Conservation (phyloP, 805 yeast species). For the Nakazawaea ishiwadae region DNA sequence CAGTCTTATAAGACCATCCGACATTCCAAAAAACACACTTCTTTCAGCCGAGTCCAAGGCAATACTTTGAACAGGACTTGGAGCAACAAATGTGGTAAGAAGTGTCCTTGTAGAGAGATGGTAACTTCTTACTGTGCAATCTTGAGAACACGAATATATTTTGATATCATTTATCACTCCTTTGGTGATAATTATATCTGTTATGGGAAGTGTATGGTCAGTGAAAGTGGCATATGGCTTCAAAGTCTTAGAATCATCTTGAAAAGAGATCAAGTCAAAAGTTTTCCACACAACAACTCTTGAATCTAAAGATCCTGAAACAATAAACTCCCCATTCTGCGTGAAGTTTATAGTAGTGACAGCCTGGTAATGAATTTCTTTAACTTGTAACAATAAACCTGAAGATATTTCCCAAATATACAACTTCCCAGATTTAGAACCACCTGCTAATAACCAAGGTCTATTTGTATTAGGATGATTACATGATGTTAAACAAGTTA, state of each 20-base stretch:
- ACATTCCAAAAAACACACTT: constrained; percentile 63
- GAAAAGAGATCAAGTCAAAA: constrained; percentile 44
- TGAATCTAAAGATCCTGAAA: constrained; percentile 80
- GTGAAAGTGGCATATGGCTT: constrained; percentile 58
- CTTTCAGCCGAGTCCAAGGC: constrained; percentile 78
- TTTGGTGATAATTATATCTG: constrained; percentile 34
- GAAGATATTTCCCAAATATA: constrained; percentile 83
- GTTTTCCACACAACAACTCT: constrained; percentile 73
- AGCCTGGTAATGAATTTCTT: constrained; percentile 81
- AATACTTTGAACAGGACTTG: constrained; percentile 50
- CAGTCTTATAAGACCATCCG: constrained; percentile 54
- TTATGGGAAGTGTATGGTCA: constrained; percentile 51
- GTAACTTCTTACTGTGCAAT: constrained; percentile 71
- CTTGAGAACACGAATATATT: constrained; percentile 66
- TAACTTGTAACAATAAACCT: constrained; percentile 67
- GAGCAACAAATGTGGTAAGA: constrained; percentile 69
- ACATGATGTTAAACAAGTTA: constrained; percentile 50
- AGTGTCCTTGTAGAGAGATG: constrained; percentile 42
- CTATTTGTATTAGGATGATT: constrained; percentile 24
- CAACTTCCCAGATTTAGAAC: constrained; percentile 69
- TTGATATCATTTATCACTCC: constrained; percentile 57
- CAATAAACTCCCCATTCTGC: constrained; percentile 57
- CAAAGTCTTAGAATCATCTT: constrained; percentile 23
- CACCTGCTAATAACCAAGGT: constrained; percentile 63
- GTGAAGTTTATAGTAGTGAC: constrained; percentile 57